A percentile compares a stretch with the other conserved stretches of the same genome.
phyloP scores from a whole-genome alignment of 352 stramenopile genomes.

The Phytophthora podocarpi region DNA sequence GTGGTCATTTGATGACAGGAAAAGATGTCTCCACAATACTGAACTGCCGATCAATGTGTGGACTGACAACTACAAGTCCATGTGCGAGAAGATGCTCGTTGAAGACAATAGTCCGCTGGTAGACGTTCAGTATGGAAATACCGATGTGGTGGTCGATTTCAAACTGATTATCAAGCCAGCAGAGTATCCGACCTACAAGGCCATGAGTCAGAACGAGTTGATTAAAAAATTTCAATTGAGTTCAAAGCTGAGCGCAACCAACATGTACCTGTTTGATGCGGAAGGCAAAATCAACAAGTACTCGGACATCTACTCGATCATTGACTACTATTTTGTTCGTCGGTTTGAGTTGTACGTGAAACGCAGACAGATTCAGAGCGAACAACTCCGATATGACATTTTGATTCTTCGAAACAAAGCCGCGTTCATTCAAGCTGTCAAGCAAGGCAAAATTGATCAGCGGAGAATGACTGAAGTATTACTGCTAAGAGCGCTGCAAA shows the following conservation, averaged over 20 bases:
- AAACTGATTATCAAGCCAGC: neutral
- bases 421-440: slow-evolving; percentile 64
- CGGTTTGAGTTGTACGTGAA: neutral
- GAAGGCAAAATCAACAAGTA: neutral
- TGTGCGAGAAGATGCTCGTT: neutral
- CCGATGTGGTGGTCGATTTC: neutral
- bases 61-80: slow-evolving; percentile 2
- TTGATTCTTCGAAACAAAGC: neutral
- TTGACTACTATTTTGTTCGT: neutral
- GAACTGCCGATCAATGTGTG: slow-evolving; percentile 1
- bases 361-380: neutral
- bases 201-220: neutral
- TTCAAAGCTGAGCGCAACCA: neutral
- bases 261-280: slow-evolving; percentile 13
- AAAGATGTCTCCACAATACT: neutral
- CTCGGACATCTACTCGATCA: neutral
- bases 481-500: neutral
- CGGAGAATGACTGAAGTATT: neutral
- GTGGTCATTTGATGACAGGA: neutral
- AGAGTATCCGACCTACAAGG: neutral
- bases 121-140: slow-evolving; percentile 2
- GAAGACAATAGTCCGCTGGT: neutral
- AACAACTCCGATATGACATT: neutral
- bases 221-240: neutral
- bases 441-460: slow-evolving; percentile 52